A percentile compares a stretch with the other conserved stretches of the same genome.
phyloP scores from a whole-genome alignment of 2,329 filamentous ascomycete species.

The Hypoxylon sp. region DNA sequence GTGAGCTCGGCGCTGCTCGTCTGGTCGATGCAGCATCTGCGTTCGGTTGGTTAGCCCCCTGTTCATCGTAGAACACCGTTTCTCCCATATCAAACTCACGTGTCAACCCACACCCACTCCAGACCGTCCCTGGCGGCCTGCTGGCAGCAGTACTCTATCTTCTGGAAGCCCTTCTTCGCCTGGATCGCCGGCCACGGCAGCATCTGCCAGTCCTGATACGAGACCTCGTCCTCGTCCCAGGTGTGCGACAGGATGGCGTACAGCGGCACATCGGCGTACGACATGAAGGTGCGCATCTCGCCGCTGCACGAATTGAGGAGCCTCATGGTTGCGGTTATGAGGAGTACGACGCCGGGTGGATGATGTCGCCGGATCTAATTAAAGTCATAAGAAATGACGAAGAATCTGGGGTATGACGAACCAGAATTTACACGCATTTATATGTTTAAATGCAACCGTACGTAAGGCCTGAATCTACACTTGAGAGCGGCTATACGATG shows the following conservation, averaged over 20 bases:
- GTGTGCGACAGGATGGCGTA: conserved; percentile 47
- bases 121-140: conserved; percentile 37
- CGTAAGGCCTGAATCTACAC: background rate
- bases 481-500: background rate
- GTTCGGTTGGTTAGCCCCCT: background rate
- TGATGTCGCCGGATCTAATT: background rate
- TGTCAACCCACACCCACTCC: conserved; percentile 45
- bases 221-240: conserved; percentile 40
- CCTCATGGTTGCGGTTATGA: conserved; percentile 20
- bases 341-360: background rate
- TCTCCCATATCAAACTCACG: conserved; percentile 25
- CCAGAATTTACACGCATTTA: background rate
- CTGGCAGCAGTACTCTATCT: conserved; percentile 41
- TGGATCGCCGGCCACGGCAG: conserved; percentile 15
- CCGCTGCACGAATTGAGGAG: conserved; percentile 23
- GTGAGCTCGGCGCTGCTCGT: conserved; percentile 45
- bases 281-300: conserved; percentile 21
- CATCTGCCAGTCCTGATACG: conserved; percentile 30
- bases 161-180: conserved; percentile 36
- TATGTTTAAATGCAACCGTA: background rate
- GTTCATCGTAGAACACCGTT: background rate
- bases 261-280: conserved; percentile 12
- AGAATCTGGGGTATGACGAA: background rate
- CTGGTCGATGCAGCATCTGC: conserved; percentile 47
- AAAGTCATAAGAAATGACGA: background rate